Base-by-base conservation (phyloP, 73 alveolate species). In the Stentor roeselii region DNA sequence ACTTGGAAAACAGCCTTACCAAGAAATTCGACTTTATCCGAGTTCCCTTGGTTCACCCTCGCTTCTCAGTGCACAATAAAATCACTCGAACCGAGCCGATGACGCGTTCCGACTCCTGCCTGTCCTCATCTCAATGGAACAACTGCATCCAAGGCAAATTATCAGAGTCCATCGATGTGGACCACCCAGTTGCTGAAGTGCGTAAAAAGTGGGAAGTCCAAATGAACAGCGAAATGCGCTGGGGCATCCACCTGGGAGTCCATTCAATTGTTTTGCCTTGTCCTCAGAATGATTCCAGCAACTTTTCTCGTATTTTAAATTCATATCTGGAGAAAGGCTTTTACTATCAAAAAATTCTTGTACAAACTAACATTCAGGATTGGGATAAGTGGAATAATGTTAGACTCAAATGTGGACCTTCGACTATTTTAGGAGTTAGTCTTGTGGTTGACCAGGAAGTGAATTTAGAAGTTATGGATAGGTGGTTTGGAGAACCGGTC, bases 401-500 rank as follows among this genome's bases (percentile, higher is more conserved):
- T 41, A 90, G 89, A 82, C 37, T 30, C 74, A 84, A 78, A 4
- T 37, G 75, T 35, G 86, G 87, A 0, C 86, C 78, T 36, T 76
- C 59, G 59, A 21, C 84, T 11, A 60, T 76, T 39, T 31, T 90
- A 3, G 36, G 36, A 40, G 76, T 90, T 6, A 60, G 83, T 2
- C 83, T 90, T 14, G 88, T 38, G 0, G 32, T 90, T 27, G 74
- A 75, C 3, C 37, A 77, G 34, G 90, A 87, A 34, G 67, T 91
- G 2, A 90, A 91, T 1, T 50, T 77, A 75, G 83, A 80, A 3
- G 60, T 59, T 41, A 36, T 61, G 14, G 78, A 84, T 50, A 59
- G 91, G 59, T 91, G 91, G 89, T 59, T 38, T 0, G 87, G 90
- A 36, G 96, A 91, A 40, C 37, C 82, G 27, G 60, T 91, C 61